These are phyloP conservation scores for Oryza coarctata DNA, from an alignment of 176 grass and related monocot genomes.

Conservation along the genomic window DNA sequence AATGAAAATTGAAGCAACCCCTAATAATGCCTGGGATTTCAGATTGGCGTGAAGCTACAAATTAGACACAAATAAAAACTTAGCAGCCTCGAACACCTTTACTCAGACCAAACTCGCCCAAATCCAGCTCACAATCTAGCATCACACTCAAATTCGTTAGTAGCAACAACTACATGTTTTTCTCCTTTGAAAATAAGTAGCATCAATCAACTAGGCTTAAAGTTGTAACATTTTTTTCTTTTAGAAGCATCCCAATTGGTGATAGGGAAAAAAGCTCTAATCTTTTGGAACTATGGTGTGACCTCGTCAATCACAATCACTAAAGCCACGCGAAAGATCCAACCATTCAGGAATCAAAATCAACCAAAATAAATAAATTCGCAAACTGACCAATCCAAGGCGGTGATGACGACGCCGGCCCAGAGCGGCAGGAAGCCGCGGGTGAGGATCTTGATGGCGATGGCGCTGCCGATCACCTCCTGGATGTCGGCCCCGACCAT, in stretches of 20 bases:
- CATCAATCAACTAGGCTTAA: background rate
- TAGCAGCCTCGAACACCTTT: constrained; percentile 18
- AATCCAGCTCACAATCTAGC: background rate
- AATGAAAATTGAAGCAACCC: background rate
- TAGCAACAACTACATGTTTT: background rate
- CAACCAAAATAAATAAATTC: background rate
- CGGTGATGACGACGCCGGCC: constrained; percentile 92
- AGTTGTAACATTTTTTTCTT: background rate
- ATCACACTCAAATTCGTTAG: background rate
- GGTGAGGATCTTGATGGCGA: constrained; percentile 97
- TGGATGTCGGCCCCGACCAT: constrained; percentile 93
- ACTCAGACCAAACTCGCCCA: background rate
- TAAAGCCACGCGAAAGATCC: background rate
- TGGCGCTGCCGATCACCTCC: constrained; percentile 95
- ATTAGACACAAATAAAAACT: background rate
- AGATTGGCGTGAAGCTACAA: background rate
- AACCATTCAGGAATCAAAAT: background rate
- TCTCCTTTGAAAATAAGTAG: background rate
- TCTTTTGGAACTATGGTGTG: constrained; percentile 32
- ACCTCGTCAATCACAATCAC: constrained; percentile 15
- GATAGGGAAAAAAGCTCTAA: background rate
- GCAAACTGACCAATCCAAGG: constrained; percentile 72
- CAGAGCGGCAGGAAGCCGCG: constrained; percentile 79
- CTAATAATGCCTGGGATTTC: background rate
- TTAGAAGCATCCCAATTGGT: background rate